Evolutionary conservation across 257 asterid species (phyloP).

Genomic region (Lycium barbarum): DNA sequence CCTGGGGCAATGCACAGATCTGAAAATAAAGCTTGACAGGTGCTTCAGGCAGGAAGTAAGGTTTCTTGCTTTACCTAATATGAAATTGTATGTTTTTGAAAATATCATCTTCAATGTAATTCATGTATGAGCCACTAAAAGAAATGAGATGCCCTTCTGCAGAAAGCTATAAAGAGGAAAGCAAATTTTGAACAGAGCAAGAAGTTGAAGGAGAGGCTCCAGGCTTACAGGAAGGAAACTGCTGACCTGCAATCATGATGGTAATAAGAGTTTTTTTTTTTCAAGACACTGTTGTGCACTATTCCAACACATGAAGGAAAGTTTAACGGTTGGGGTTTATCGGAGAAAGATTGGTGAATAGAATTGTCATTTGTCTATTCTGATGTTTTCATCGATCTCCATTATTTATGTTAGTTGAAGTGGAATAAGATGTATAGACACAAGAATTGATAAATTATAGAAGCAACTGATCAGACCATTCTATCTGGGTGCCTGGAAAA

Average conservation of each 20-base stretch:
- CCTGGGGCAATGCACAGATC: conserved; percentile 74
- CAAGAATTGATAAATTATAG: not conserved
- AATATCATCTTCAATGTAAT: not conserved
- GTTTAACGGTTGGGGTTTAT: not conserved
- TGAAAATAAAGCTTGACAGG: conserved; percentile 70
- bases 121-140: not conserved
- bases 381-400: not conserved
- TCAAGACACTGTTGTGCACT: not conserved
- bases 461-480: not conserved
- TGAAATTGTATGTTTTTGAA: not conserved
- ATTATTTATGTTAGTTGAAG: not conserved
- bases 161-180: conserved; percentile 87
- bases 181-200: conserved; percentile 90
- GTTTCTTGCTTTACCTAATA: not conserved
- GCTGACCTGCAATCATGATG: conserved; percentile 28
- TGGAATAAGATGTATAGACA: conserved; percentile 19
- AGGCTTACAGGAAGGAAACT: conserved; percentile 49
- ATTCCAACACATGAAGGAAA: not conserved
- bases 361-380: not conserved
- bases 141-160: conserved; percentile 26
- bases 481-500: not conserved
- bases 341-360: conserved; percentile 8
- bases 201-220: conserved; percentile 57
- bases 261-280: not conserved
- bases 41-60: conserved; percentile 84